Conservation (phyloP, 192 early-diverging fungal genomes). For the Jimgerdemannia lactiflua region DNA sequence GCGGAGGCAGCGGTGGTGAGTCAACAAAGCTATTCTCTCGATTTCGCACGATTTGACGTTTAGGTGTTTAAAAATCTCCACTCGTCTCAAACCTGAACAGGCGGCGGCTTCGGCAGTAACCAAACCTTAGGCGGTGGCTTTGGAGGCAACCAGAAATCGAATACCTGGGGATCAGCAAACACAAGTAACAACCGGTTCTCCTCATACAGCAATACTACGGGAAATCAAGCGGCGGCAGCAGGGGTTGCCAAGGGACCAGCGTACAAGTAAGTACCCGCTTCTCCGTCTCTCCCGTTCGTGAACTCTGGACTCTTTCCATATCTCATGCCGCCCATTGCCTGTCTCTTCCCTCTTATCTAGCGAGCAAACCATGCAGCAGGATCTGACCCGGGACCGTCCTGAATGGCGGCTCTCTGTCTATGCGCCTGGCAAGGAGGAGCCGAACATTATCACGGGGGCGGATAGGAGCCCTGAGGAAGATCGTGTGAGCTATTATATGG, state of each 20-base stretch:
- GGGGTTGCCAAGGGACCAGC: conserved; percentile 12
- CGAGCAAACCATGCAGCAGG: conserved; percentile 39
- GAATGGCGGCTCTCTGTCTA: conserved; percentile 51
- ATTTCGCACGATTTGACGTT: too few species aligned
- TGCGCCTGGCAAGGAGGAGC: conserved; percentile 56
- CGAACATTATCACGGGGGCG: conserved; percentile 54
- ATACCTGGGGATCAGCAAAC: too few species aligned
- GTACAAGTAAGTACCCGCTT: conserved; percentile 29
- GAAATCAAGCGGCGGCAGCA: conserved; percentile 11
- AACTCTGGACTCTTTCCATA: too few species aligned
- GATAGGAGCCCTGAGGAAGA: conserved; percentile 66
- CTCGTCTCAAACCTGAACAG: too few species aligned
- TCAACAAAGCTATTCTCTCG: too few species aligned
- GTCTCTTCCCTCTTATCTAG: conserved; percentile 11
- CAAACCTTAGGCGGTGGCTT: too few species aligned
- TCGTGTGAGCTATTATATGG: conserved; percentile 47
- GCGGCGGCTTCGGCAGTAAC: conserved; percentile 29
- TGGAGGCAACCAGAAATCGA: too few species aligned
- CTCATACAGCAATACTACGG: conserved; percentile 36
- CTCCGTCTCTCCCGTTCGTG: conserved; percentile 11
- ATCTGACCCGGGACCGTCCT: conserved; percentile 43
- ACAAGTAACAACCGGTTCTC: too few species aligned
- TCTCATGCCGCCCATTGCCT: conserved; percentile 2
- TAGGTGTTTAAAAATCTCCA: too few species aligned
- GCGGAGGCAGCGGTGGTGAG: too few species aligned